Conservation (phyloP, 2,329 filamentous ascomycete genomes). For the Pleurostoma richardsiae region DNA sequence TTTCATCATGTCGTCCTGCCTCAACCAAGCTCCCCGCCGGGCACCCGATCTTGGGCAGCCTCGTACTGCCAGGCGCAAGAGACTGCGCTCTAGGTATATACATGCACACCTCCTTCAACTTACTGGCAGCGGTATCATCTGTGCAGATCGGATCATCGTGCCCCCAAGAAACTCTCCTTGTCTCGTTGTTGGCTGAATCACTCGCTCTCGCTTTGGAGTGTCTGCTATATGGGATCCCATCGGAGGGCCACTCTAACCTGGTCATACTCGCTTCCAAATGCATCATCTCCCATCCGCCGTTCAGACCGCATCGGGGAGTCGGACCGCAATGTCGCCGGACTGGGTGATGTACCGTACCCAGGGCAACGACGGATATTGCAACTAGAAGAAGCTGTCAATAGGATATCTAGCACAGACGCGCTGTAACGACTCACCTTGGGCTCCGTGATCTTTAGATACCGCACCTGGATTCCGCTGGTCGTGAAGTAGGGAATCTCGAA, state of each 20-base stretch:
- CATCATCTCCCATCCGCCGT: background rate
- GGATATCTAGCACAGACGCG: background rate
- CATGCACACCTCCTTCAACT: too few species aligned
- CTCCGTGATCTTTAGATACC: conserved; percentile 98
- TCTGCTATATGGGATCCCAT: too few species aligned
- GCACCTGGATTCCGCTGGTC: conserved; percentile 97
- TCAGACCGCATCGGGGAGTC: conserved; percentile 85
- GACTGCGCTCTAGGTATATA: too few species aligned
- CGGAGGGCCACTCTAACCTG: background rate
- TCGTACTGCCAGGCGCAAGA: too few species aligned
- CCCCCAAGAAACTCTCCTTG: too few species aligned
- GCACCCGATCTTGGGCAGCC: too few species aligned
- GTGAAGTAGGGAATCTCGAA: conserved; percentile 99
- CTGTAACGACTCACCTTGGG: conserved; percentile 69
- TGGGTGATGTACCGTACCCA: conserved; percentile 99
- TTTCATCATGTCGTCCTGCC: too few species aligned
- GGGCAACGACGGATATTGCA: conserved; percentile 95
- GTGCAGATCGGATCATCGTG: too few species aligned
- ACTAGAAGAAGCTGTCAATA: conserved; percentile 38
- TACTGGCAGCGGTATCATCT: too few species aligned
- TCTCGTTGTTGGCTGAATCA: too few species aligned
- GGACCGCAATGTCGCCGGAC: conserved; percentile 91
- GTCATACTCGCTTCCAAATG: background rate
- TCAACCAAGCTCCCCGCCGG: too few species aligned
- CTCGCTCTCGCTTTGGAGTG: too few species aligned